Evolutionary conservation across 164 flowering plant genomes (phyloP), one percentile per base, ranked within the genome.

Genomic region (Vitis riparia): DNA sequence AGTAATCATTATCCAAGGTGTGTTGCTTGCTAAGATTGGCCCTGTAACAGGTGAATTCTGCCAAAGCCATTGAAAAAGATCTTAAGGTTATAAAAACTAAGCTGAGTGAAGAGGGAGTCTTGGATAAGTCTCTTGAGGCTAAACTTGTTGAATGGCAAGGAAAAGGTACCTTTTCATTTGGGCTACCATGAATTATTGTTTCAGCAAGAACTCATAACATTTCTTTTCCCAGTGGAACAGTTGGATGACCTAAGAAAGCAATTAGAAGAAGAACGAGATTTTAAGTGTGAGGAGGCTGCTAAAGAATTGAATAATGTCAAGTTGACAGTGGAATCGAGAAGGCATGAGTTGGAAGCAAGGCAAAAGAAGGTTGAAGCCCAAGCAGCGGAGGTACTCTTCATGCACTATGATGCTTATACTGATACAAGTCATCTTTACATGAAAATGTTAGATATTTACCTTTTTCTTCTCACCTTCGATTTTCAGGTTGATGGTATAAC

Each of bases 1-100:
- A 37, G 44, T 37, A 37, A 37, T 37, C 44, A 37, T 37, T 6
- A 37, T 37, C 44, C 44, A 37, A 37, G 5, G 7, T 37, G 44
- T 37, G 44, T 37, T 37, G 44, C 44, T 47, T 16, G 59, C 2
- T 73, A 23, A 62, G 3, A n/a, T 27, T 52, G 55, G 27, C 32
- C 8, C 50, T 64, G 52, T 56, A 8, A 66, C 79, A 92, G 97
- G 87, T 88, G 4, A 85, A 83, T 73, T 79, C 88, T 64, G 83
- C 87, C 10, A 94, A 94, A 82, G 52, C 85, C 15, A 78, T 89
- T 76, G 99, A 92, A 32, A 93, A 88, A 72, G 94, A 95, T 15
- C 79, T 81, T 1, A 93, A 91, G 75, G 81, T 70, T 68, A 71
- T 93, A 19, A 92, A 88, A 79, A 74, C 79, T 29, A 91, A 86